Percentiles rank a stretch among this genome's conserved stretches.
These are phyloP conservation scores for Fulvia fulva DNA, from an alignment of 2,329 filamentous ascomycete species.

Conservation along the genomic window DNA sequence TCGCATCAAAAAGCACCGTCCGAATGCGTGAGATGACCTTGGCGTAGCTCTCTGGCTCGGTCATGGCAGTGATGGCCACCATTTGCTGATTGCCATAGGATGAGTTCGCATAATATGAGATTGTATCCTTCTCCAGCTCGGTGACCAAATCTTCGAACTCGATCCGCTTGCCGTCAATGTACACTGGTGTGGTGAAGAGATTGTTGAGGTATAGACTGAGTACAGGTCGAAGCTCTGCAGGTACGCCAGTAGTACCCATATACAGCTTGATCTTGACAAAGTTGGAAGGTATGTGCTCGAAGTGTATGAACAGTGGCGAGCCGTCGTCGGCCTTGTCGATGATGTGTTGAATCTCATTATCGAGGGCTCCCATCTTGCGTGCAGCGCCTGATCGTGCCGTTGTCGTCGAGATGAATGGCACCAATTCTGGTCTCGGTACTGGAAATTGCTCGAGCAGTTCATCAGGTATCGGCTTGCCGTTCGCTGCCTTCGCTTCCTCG, in stretches of 20 bases:
- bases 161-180: conserved; percentile 68
- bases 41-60: conserved; percentile 83
- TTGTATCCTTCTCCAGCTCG: conserved; percentile 84
- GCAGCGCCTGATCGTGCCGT: conserved; percentile 81
- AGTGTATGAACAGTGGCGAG: conserved; percentile 83
- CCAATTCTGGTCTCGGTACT: conserved; percentile 82
- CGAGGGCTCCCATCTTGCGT: conserved; percentile 61
- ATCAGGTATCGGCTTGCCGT: conserved; percentile 79
- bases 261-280: conserved; percentile 84
- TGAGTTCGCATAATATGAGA: conserved; percentile 73
- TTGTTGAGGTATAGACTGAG: conserved; percentile 81
- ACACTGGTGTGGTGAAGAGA: conserved; percentile 90
- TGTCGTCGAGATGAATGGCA: conserved; percentile 86
- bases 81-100: conserved; percentile 73
- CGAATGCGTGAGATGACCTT: conserved; percentile 79
- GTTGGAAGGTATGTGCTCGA: conserved; percentile 87
- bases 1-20: conserved; percentile 79
- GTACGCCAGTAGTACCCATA: conserved; percentile 71
- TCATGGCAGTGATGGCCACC: conserved; percentile 74
- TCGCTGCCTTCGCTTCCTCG: conserved; percentile 79
- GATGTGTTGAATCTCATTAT: conserved; percentile 68
- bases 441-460: conserved; percentile 76
- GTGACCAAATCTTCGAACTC: conserved; percentile 91
- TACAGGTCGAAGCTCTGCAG: conserved; percentile 78
- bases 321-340: conserved; percentile 65